Evolutionary conservation across 108 stramenopile species (phyloP).

Genomic region (Mediolabrus comicus): DNA sequence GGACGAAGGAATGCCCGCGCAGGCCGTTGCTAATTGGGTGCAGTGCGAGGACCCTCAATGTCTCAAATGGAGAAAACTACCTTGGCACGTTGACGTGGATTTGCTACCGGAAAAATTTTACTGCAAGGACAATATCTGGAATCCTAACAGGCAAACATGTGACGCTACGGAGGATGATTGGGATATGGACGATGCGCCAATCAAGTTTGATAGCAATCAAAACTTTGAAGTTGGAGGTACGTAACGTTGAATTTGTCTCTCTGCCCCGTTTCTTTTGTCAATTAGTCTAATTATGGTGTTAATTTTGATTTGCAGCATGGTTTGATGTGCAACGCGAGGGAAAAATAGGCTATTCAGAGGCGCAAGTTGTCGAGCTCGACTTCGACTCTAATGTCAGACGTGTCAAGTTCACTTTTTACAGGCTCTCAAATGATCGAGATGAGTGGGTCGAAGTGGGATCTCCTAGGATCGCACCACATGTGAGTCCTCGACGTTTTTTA

Average conservation of each 20-base stretch:
- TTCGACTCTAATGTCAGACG: constrained; percentile 51
- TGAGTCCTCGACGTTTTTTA: constrained; percentile 17
- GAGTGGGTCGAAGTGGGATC: constrained; percentile 77
- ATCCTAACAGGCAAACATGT: constrained; percentile 58
- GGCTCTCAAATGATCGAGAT: constrained; percentile 48
- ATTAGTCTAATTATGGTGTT: background rate
- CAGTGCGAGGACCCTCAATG: constrained; percentile 89
- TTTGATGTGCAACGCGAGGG: constrained; percentile 77
- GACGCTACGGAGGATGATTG: constrained; percentile 83
- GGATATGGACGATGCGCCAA: constrained; percentile 62
- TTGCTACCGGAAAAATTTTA: constrained; percentile 82
- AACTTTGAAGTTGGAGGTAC: constrained; percentile 45
- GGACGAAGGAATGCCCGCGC: constrained; percentile 83
- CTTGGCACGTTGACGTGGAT: constrained; percentile 85
- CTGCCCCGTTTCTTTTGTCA: background rate
- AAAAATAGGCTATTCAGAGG: constrained; percentile 58
- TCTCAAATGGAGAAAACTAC: constrained; percentile 88
- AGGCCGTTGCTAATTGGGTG: constrained; percentile 89
- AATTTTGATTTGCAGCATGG: constrained; percentile 44
- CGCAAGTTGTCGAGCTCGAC: constrained; percentile 63
- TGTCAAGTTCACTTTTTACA: constrained; percentile 74
- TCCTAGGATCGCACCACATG: constrained; percentile 61
- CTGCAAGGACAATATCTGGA: constrained; percentile 88
- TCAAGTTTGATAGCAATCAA: constrained; percentile 39
- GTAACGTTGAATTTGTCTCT: background rate